Conservation (phyloP, 305 asterid species). For the Fraxinus baroniana region DNA sequence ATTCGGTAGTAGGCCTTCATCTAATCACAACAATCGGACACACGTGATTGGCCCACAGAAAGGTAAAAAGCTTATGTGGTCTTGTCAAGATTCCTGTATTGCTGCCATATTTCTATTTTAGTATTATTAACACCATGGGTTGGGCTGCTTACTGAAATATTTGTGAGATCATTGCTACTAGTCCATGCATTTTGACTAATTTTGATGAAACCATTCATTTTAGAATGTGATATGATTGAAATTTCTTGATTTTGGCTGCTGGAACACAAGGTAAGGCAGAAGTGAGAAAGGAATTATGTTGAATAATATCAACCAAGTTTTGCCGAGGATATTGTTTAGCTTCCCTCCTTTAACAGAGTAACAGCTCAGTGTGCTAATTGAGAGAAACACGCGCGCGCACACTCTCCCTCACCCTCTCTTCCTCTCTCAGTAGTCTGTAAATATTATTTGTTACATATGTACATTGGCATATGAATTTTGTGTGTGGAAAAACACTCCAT, state of each 20-base stretch:
- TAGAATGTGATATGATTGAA: background rate
- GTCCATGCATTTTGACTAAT: background rate
- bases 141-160: background rate
- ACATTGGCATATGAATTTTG: background rate
- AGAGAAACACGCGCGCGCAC: background rate
- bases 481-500: background rate
- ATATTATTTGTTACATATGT: background rate
- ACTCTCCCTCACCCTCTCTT: background rate
- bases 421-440: background rate
- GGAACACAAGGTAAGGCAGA: background rate
- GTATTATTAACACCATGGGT: background rate
- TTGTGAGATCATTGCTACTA: background rate
- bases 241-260: background rate
- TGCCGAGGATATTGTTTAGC: background rate
- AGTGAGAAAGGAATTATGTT: background rate
- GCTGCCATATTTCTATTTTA: background rate
- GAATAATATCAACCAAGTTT: slow-evolving; percentile 5
- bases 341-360: background rate
- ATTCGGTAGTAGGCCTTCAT: slow-evolving; percentile 65
- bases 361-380: background rate
- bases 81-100: background rate
- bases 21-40: slow-evolving; percentile 63
- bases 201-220: background rate
- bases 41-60: slow-evolving; percentile 67
- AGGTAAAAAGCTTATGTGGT: slow-evolving; percentile 39